phyloP scores from a whole-genome alignment of 805 yeast species.

The Debaryomyces castellii region DNA sequence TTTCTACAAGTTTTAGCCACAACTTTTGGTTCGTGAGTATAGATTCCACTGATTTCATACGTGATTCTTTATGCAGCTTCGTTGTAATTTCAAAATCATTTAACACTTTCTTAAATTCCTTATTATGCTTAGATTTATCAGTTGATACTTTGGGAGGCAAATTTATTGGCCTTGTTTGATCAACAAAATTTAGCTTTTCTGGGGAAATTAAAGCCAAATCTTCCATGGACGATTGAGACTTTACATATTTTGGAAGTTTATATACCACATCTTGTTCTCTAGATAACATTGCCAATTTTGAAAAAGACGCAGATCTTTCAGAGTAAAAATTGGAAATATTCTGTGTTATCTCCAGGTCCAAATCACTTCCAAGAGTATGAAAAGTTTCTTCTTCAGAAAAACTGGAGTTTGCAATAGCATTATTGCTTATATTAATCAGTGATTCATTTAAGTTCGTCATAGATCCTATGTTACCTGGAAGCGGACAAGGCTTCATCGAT shows the following conservation, averaged over 20 bases:
- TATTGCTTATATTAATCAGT: constrained; percentile 5
- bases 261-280: constrained; percentile 34
- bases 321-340: constrained; percentile 37
- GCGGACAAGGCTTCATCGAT: constrained; percentile 27
- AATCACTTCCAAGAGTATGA: constrained; percentile 13
- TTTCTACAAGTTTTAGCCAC: constrained; percentile 25
- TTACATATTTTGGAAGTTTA: constrained; percentile 38
- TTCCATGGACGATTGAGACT: constrained; percentile 48
- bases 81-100: constrained; percentile 35
- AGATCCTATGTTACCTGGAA: constrained; percentile 26
- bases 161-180: constrained; percentile 70
- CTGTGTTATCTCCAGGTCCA: constrained; percentile 33
- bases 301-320: constrained; percentile 33
- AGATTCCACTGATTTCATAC: constrained; percentile 17
- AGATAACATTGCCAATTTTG: constrained; percentile 28
- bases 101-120: constrained; percentile 49
- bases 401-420: constrained; percentile 4
- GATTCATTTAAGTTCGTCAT: not conserved
- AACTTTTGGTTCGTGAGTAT: constrained; percentile 19
- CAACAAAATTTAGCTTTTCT: constrained; percentile 54
- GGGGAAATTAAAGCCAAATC: constrained; percentile 60
- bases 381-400: constrained; percentile 18
- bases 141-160: constrained; percentile 60
- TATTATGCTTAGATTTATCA: constrained; percentile 57
- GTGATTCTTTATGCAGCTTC: constrained; percentile 21